Evolutionary conservation across 177 flowering plant genomes (phyloP).

Genomic region (Vitis hybrid): DNA sequence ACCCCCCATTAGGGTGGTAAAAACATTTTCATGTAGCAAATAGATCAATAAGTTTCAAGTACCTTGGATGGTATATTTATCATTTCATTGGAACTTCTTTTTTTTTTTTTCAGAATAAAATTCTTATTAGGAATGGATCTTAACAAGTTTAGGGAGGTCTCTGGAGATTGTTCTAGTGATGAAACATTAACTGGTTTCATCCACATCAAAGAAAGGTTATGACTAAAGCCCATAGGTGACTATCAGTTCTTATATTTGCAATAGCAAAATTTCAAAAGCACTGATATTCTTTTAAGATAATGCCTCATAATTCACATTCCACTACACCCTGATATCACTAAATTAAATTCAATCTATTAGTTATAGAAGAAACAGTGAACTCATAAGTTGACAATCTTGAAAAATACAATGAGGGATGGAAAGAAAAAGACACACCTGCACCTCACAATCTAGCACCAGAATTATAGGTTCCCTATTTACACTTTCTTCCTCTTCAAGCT

Average conservation of each 20-base stretch:
- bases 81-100: no score
- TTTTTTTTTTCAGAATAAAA: no score
- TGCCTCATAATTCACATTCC: not conserved
- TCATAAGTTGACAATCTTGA: not conserved
- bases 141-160: no score
- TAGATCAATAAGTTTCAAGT: no score
- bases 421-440: conserved; percentile 57
- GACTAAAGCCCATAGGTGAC: no score
- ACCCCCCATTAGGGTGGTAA: no score
- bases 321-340: not conserved
- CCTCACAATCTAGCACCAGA: conserved; percentile 74
- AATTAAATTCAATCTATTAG: not conserved
- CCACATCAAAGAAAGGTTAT: not conserved
- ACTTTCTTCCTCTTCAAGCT: conserved; percentile 34
- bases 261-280: not conserved
- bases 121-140: no score
- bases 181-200: not conserved
- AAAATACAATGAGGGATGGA: not conserved
- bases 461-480: conserved; percentile 57
- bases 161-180: no score
- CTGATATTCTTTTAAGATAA: not conserved
- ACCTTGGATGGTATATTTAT: no score
- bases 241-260: not conserved
- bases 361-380: not conserved
- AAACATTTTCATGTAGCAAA: no score